Conservation (phyloP, 768 basidiomycete species). For the Neoboletus magnificus region DNA sequence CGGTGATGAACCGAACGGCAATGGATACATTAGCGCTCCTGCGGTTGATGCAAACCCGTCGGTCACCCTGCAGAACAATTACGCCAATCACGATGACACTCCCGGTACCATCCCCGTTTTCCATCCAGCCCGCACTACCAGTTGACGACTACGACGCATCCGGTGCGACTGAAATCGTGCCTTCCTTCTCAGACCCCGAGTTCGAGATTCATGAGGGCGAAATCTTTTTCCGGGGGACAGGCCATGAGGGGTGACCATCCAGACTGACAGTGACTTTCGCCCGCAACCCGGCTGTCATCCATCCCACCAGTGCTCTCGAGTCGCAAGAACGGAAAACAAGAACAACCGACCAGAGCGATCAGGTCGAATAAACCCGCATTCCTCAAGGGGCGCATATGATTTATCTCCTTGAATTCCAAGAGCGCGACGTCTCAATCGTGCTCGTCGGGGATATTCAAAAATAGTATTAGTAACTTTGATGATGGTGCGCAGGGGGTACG, state of each 20-base stretch:
- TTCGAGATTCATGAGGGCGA: conserved; percentile 1
- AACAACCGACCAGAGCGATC: background rate
- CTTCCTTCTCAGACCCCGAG: background rate
- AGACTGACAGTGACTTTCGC: too few relatives aligned
- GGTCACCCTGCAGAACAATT: background rate
- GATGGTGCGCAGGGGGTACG: conserved; percentile 2
- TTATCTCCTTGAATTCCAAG: conserved; percentile 2
- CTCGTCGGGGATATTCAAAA: background rate
- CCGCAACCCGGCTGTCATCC: too few relatives aligned
- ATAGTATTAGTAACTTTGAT: background rate
- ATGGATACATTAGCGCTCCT: background rate
- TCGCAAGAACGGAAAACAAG: too few relatives aligned
- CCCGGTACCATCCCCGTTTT: too few relatives aligned
- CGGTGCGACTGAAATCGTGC: background rate
- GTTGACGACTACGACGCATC: background rate
- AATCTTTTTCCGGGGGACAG: background rate
- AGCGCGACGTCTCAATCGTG: background rate
- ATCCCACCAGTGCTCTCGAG: too few relatives aligned
- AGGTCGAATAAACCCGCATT: conserved; percentile 5
- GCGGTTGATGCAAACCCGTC: background rate
- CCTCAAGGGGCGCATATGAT: conserved; percentile 2
- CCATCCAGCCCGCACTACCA: background rate
- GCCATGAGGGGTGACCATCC: conserved; percentile 8
- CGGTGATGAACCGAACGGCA: background rate
- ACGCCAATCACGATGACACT: background rate